phyloP scores from a whole-genome alignment of 2,329 filamentous ascomycete species.

The Torrubiella hemipterigena region DNA sequence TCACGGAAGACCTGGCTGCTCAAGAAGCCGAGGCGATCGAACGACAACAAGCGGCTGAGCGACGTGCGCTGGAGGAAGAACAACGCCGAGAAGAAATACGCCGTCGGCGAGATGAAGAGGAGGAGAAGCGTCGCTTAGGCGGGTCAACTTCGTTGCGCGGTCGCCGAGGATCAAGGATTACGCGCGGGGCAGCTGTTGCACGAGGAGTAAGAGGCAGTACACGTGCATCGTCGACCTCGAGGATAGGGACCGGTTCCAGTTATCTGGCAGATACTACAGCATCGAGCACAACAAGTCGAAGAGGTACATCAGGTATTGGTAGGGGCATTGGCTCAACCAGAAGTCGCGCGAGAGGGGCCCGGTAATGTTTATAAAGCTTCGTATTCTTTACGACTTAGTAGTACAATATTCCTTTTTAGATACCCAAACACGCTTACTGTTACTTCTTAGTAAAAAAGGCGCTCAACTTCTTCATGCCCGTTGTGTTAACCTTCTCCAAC shows the following conservation, averaged over 20 bases:
- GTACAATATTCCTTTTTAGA: too few species aligned
- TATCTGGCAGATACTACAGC: conserved; percentile 15
- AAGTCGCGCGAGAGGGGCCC: conserved; percentile 20
- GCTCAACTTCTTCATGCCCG: conserved; percentile 95
- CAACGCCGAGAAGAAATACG: conserved; percentile 60
- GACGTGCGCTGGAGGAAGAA: conserved; percentile 67
- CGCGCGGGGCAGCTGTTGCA: conserved; percentile 8
- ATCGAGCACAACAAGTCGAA: conserved; percentile 16
- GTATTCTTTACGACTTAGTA: conserved; percentile 4
- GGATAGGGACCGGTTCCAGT: conserved; percentile 11
- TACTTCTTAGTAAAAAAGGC: conserved; percentile 74
- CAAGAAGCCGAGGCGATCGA: conserved; percentile 68
- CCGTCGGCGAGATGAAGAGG: conserved; percentile 51
- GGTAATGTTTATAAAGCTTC: conserved; percentile 10
- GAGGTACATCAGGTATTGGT: conserved; percentile 21
- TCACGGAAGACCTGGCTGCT: conserved; percentile 74
- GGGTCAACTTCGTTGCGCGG: conserved; percentile 16
- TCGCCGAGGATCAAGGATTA: too few species aligned
- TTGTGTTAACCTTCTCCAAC: conserved; percentile 80
- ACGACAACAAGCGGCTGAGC: conserved; percentile 65
- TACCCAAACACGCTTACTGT: conserved; percentile 5
- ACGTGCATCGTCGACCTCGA: conserved; percentile 13
- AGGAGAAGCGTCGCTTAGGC: conserved; percentile 23
- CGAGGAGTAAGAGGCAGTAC: conserved; percentile 19
- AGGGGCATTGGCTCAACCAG: conserved; percentile 19